These are phyloP conservation scores for Panellus pusillus DNA, from an alignment of 768 basidiomycete species.

Conservation along the genomic window DNA sequence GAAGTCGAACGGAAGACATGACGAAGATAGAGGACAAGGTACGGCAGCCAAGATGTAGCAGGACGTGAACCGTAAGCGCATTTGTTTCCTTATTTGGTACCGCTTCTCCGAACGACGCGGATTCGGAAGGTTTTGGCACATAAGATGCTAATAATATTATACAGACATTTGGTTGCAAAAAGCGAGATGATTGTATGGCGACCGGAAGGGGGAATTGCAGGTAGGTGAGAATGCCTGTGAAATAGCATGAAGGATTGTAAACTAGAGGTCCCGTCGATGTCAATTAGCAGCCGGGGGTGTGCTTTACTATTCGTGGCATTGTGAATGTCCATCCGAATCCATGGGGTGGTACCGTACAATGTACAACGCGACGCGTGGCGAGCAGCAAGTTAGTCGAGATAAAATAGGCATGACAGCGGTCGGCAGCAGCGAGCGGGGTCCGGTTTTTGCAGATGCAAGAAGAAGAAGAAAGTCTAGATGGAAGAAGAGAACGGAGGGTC, in stretches of 20 bases:
- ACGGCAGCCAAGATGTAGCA: too few species aligned
- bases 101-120: too few species aligned
- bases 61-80: too few species aligned
- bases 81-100: too few species aligned
- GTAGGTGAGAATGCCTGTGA: not conserved
- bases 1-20: not conserved
- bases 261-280: not conserved
- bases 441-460: conserved; percentile 2
- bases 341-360: conserved; percentile 13
- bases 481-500: not conserved
- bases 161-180: not conserved
- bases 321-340: conserved; percentile 18
- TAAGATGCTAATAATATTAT: too few species aligned
- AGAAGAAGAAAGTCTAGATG: conserved; percentile 17
- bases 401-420: conserved; percentile 9
- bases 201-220: not conserved
- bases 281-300: conserved; percentile 11
- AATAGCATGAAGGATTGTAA: not conserved
- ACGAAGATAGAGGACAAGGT: too few species aligned
- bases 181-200: not conserved
- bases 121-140: too few species aligned
- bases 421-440: not conserved
- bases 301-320: conserved; percentile 3
- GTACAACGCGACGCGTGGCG: conserved; percentile 20
- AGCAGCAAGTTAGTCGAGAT: conserved; percentile 19